Base-by-base conservation (phyloP, 495 filamentous ascomycete genomes). In the Lichenothelia convexa region DNA sequence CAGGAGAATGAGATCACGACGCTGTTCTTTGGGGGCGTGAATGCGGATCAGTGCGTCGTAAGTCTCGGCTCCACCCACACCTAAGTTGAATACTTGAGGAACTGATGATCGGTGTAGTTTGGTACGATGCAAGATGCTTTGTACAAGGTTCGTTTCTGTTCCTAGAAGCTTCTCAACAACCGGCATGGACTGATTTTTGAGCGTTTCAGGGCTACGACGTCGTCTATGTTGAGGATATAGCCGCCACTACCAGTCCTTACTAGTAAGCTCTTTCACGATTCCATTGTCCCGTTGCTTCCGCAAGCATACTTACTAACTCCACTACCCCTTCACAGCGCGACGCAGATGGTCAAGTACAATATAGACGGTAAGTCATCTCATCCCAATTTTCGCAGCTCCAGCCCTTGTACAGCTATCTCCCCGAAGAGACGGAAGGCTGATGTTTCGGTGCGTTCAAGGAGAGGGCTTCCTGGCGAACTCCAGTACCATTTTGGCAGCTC, bases 101-200 rank as follows among this genome's bases (percentile, higher is more conserved):
- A n/a, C 37, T 39, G 17, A 39, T 3, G 13, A 12, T 17, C 16
- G 17, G 5, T 12, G 27, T 39, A 39, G 38, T 53, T 46, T 45
- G 46, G 54, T 13, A 57, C 49, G 18, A 44, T 54, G 18, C 34
- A 53, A 7, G 54, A 57, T 31, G 51, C 54, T 0, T 55, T 53
- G 41, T 48, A 45, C 40, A 51, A 51, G 36, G 47, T n/a, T n/a
- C n/a, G n/a, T n/a, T n/a, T n/a, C n/a, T n/a, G n/a, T n/a, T n/a
- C n/a, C n/a, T n/a, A n/a, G n/a, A n/a, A n/a, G n/a, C n/a, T n/a
- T n/a, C n/a, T n/a, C n/a, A n/a, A n/a, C n/a, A n/a, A n/a, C n/a
- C n/a, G n/a, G n/a, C n/a, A n/a, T n/a, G n/a, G n/a, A n/a, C n/a
- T n/a, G n/a, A n/a, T n/a, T n/a, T n/a, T n/a, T n/a, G n/a, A n/a